A percentile compares a stretch with the other conserved stretches of the same genome.
These are phyloP conservation scores for Crithidia mellificae DNA, from an alignment of 208 protist species.

Conservation along the genomic window DNA sequence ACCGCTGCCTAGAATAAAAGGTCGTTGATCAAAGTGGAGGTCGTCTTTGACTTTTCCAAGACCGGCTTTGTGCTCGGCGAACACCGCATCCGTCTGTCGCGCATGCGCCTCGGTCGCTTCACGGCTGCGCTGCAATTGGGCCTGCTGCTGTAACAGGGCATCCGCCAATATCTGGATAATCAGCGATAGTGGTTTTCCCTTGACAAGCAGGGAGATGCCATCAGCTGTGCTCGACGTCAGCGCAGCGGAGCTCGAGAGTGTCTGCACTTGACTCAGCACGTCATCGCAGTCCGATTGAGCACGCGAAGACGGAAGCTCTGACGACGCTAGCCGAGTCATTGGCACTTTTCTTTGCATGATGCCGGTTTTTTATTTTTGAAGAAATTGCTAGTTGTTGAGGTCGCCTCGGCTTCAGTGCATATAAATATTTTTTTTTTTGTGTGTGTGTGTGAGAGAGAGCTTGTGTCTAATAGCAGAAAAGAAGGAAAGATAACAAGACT, in stretches of 20 bases:
- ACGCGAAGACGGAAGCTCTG: neutral
- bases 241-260: constrained; percentile 5
- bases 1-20: neutral
- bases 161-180: constrained; percentile 14
- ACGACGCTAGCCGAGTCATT: neutral
- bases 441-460: no score
- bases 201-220: constrained; percentile 9
- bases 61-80: neutral
- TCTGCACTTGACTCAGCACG: neutral
- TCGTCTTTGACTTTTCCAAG: constrained; percentile 3
- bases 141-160: constrained; percentile 10
- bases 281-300: neutral
- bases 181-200: neutral
- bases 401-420: no score
- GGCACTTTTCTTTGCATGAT: constrained; percentile 1
- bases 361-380: no score
- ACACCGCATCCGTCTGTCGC: neutral
- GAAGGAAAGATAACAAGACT: no score
- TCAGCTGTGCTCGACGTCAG: neutral
- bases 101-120: constrained; percentile 4
- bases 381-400: no score
- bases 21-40: neutral
- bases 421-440: no score
- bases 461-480: no score
- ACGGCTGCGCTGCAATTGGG: neutral